Conservation (phyloP, 331 rosid species). For the Arachis monticola region DNA sequence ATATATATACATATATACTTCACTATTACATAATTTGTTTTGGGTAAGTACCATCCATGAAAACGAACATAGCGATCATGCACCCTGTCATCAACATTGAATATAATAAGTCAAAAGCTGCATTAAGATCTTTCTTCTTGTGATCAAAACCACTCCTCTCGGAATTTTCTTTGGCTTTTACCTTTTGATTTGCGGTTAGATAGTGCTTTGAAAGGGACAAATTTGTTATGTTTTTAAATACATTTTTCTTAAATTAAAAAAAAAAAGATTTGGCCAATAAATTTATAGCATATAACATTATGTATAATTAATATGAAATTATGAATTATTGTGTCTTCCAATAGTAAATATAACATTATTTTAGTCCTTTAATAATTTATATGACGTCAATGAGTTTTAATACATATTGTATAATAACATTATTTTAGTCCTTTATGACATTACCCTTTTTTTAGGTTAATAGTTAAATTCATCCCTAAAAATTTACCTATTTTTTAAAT, state of each 20-base stretch:
- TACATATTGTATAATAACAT: background rate
- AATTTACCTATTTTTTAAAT: no score
- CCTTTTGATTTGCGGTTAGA: conserved; percentile 9
- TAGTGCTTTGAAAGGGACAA: conserved; percentile 34
- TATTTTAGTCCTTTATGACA: background rate
- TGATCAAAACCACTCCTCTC: conserved; percentile 29
- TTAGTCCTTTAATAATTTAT: no score
- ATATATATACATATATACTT: conserved; percentile 32
- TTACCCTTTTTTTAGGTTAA: no score
- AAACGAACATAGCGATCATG: conserved; percentile 36
- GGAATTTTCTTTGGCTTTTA: background rate
- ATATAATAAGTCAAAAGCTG: conserved; percentile 37
- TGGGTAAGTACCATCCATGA: conserved; percentile 40
- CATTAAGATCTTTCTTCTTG: conserved; percentile 18
- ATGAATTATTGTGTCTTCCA: no score
- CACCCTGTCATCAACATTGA: conserved; percentile 27
- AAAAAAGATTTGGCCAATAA: no score
- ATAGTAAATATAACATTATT: no score
- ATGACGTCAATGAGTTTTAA: no score
- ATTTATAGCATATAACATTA: no score
- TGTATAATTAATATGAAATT: no score
- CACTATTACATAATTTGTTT: conserved; percentile 27
- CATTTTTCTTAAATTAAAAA: background rate
- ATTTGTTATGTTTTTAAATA: background rate
- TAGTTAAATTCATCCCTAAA: no score